Evolutionary conservation across 331 rosid genomes (phyloP).

Genomic region (Acacia concinna): DNA sequence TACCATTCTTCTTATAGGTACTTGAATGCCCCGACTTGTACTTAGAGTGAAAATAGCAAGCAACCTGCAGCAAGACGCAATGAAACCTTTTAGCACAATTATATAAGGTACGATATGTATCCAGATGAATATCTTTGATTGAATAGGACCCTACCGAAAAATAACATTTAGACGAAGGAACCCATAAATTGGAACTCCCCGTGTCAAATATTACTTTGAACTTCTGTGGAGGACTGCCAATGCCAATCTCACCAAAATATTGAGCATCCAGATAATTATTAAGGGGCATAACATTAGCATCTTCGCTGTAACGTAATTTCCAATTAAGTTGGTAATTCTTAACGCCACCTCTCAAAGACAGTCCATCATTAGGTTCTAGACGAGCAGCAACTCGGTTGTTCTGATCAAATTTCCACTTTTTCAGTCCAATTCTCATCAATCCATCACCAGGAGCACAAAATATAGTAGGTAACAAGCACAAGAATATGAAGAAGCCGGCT

Average conservation of each 20-base stretch:
- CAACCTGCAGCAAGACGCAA: slow-evolving; percentile 44
- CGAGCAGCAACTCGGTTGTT: slow-evolving; percentile 48
- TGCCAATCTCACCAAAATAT: slow-evolving; percentile 72
- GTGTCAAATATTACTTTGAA: slow-evolving; percentile 71
- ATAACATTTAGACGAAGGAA: slow-evolving; percentile 71
- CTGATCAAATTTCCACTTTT: slow-evolving; percentile 47
- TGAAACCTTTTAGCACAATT: background rate
- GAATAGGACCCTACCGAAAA: slow-evolving; percentile 53
- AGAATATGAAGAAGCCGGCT: slow-evolving; percentile 38
- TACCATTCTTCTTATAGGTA: slow-evolving; percentile 67
- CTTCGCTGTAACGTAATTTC: slow-evolving; percentile 39
- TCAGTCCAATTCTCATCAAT: slow-evolving; percentile 55
- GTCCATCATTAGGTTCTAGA: slow-evolving; percentile 51
- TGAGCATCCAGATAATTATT: slow-evolving; percentile 76
- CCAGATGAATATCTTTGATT: background rate
- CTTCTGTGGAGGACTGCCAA: slow-evolving; percentile 70
- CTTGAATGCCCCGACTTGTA: slow-evolving; percentile 57
- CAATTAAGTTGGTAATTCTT: slow-evolving; percentile 38
- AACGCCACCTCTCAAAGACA: slow-evolving; percentile 19
- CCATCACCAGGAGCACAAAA: slow-evolving; percentile 50
- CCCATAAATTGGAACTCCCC: slow-evolving; percentile 77
- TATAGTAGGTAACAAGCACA: slow-evolving; percentile 48
- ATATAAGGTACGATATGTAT: background rate
- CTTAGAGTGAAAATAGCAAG: slow-evolving; percentile 65
- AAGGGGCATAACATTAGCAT: slow-evolving; percentile 54